Conservation (phyloP, 805 yeast genomes). For the Saccharomycopsis amapae region DNA sequence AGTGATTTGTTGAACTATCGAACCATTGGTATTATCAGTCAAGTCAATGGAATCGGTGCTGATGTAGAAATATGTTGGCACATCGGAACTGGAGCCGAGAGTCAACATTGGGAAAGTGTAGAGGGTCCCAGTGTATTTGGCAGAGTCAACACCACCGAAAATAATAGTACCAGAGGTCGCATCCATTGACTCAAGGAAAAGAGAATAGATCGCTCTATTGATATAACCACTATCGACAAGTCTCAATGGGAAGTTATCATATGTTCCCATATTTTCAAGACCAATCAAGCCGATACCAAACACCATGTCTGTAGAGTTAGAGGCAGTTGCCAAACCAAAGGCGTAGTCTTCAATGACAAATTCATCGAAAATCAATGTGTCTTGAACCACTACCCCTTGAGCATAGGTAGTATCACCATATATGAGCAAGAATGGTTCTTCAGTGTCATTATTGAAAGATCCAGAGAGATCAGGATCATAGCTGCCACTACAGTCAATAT, state of each 20-base stretch:
- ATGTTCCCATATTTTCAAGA: slow-evolving; percentile 41
- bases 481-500: slow-evolving; percentile 25
- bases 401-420: slow-evolving; percentile 46
- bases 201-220: slow-evolving; percentile 36
- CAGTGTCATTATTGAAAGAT: slow-evolving; percentile 29
- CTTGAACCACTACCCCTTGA: slow-evolving; percentile 42
- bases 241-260: slow-evolving; percentile 27
- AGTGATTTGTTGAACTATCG: neutral
- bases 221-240: slow-evolving; percentile 36
- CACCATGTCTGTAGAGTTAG: slow-evolving; percentile 42
- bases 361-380: slow-evolving; percentile 42
- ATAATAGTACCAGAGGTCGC: slow-evolving; percentile 32
- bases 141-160: slow-evolving; percentile 39
- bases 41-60: no score
- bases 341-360: slow-evolving; percentile 3
- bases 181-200: slow-evolving; percentile 33
- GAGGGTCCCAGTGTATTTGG: slow-evolving; percentile 33
- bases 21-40: neutral
- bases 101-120: slow-evolving; percentile 28
- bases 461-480: slow-evolving; percentile 29
- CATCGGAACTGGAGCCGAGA: no score
- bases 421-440: no score
- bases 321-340: slow-evolving; percentile 15
- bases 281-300: slow-evolving; percentile 66
- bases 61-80: no score